A percentile compares a stretch with the other conserved stretches of the same genome.
phyloP scores from a whole-genome alignment of 176 grass and related monocot species.

The Tuctoria greenei region DNA sequence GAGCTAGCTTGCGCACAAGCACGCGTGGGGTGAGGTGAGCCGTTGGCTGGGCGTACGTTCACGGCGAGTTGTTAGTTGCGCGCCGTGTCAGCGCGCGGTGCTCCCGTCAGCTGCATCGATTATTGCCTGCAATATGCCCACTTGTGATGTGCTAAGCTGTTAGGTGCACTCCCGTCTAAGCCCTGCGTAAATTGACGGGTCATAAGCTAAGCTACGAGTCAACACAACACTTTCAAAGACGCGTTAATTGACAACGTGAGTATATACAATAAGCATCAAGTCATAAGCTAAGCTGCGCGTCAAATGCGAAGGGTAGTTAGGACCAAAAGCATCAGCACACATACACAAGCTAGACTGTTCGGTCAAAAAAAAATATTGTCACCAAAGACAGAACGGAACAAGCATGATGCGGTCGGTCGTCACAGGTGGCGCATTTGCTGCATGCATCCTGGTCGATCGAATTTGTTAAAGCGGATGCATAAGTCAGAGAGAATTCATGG shows the following conservation, averaged over 20 bases:
- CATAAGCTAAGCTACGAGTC: neutral
- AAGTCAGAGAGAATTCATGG: no score
- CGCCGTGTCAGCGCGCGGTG: neutral
- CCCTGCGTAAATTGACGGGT: no score
- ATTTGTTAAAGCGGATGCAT: no score
- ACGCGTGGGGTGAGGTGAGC: neutral
- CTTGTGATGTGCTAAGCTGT: neutral
- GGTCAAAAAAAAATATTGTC: neutral
- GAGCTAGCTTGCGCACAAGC: neutral
- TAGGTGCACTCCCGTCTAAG: neutral
- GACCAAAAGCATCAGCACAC: neutral
- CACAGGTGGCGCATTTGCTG: no score
- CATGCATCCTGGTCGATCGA: no score
- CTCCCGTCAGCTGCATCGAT: neutral
- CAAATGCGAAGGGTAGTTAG: neutral
- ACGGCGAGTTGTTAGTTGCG: neutral
- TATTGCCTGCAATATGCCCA: neutral
- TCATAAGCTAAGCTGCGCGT: neutral
- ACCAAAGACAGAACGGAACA: no score
- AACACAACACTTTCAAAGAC: no score
- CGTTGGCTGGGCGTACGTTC: neutral
- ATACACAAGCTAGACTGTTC: neutral
- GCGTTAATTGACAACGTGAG: no score
- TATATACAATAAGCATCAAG: no score
- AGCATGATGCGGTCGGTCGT: no score